A percentile compares a stretch with the other conserved stretches of the same genome.
phyloP scores from a whole-genome alignment of 371 early-diverging fungal species.

The Rhizopus sp. region DNA sequence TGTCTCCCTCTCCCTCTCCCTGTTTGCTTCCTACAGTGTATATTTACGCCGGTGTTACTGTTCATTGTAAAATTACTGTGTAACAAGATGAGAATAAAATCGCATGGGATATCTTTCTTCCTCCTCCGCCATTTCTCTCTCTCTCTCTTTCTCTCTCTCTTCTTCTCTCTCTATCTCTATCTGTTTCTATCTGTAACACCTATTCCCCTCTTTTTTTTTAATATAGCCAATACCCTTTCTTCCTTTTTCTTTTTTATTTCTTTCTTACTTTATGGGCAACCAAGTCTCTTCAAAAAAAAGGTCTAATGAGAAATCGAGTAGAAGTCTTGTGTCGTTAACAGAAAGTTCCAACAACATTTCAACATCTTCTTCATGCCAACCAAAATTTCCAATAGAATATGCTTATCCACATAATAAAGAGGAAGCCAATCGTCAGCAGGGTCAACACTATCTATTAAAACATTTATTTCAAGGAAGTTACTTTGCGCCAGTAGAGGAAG shows the following conservation, averaged over 20 bases:
- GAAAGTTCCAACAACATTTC: constrained; percentile 1
- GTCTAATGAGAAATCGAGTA: neutral
- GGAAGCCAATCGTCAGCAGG: constrained; percentile 28
- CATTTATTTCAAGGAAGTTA: constrained; percentile 39
- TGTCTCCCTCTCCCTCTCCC: no score
- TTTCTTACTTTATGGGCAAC: constrained; percentile 7
- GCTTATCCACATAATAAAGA: constrained; percentile 15
- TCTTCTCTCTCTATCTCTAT: neutral
- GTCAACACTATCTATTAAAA: constrained; percentile 36
- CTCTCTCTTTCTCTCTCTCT: neutral
- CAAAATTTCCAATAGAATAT: constrained; percentile 13
- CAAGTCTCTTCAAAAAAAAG: constrained; percentile 10
- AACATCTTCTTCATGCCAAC: constrained; percentile 8
- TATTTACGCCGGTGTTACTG: neutral
- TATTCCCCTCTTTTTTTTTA: neutral
- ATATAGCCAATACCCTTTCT: neutral
- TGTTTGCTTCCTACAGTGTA: no score
- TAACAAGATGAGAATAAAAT: neutral
- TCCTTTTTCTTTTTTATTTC: no score
- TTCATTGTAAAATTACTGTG: neutral
- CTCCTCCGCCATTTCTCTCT: neutral
- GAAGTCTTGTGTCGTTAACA: neutral
- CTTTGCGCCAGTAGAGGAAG: constrained; percentile 34
- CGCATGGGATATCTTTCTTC: neutral
- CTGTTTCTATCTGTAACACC: neutral